Conservation (phyloP, 2,329 filamentous ascomycete species). For the Colletotrichum salicis region DNA sequence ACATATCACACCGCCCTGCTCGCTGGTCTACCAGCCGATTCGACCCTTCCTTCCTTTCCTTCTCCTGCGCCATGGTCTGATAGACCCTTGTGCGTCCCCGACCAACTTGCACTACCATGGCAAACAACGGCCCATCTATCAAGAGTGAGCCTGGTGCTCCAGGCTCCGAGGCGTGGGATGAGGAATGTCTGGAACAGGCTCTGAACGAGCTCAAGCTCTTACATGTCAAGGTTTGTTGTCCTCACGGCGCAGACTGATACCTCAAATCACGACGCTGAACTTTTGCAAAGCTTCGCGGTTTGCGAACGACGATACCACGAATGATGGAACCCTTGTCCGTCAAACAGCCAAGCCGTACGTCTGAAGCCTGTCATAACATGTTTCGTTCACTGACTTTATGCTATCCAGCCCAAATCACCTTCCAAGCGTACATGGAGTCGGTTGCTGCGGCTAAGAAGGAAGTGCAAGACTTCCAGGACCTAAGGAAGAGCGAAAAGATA, state of each 20-base stretch:
- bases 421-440: constrained; percentile 58
- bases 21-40: background rate
- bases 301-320: constrained; percentile 61
- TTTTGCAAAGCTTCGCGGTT: constrained; percentile 52
- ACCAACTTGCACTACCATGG: constrained; percentile 21
- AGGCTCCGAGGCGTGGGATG: constrained; percentile 53
- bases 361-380: background rate
- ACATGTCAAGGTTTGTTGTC: constrained; percentile 60
- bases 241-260: background rate
- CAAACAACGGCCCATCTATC: constrained; percentile 27
- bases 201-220: constrained; percentile 63
- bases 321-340: constrained; percentile 63
- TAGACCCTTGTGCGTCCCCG: background rate
- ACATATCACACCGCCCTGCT: background rate
- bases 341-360: constrained; percentile 63
- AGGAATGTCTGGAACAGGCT: constrained; percentile 60
- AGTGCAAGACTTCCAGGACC: constrained; percentile 61
- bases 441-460: constrained; percentile 59
- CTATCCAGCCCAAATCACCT: constrained; percentile 60
- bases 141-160: constrained; percentile 24
- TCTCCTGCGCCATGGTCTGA: background rate
- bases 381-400: constrained; percentile 36
- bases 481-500: constrained; percentile 58
- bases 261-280: constrained; percentile 17
- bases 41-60: background rate